Base-by-base conservation (phyloP, 768 basidiomycete genomes). In the Chalciporus pseudorubinellus region DNA sequence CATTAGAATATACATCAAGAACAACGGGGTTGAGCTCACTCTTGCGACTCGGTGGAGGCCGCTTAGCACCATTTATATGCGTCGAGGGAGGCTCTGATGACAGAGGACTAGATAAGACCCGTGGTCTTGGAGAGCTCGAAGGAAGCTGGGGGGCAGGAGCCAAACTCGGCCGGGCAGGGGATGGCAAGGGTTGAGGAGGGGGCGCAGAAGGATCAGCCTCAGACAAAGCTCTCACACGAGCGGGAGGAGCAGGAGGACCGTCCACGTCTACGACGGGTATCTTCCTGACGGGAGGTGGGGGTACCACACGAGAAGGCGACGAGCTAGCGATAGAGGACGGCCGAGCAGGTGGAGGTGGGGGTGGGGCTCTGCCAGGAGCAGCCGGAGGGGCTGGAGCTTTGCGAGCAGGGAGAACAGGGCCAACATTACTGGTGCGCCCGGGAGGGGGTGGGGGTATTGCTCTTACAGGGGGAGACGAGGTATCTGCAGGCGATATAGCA, bases 321-420 rank as follows among this genome's bases (percentile, higher is more conserved):
- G 48, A 62, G 6, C 61, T 54, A 12, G 59, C 56, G 0, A 65
- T 60, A 20, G 71, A 69, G 47, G 74, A 76, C 6, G 72, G 66
- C 46, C 78, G 63, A 18, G 74, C 70, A 24, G 77, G 72, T 14
- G 81, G 79, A 13, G 80, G 80, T 0, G 75, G 74, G 10, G 73
- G 72, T 33, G 70, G 69, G 11, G 68, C 64, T 46, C 72, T 63
- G 9, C 70, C 74, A 46, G 73, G 71, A 3, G 65, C 56, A 3
- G 68, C 62, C 12, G 75, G 69, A 9, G 70, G 70, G 0, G 70
- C 70, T 12, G 74, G 69, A 29, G 70, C 69, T 43, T 63, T 68
- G 44, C 76, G 70, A 28, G 53, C 60, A 14, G 73, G 72, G 9
- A 61, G 61, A 28, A 52, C 46, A 2, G 56, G 50, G 36, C 54